A percentile compares a stretch with the other conserved stretches of the same genome.
These are phyloP conservation scores for Chaetomidium leptoderma DNA, from an alignment of 495 filamentous ascomycete species.

Conservation along the genomic window DNA sequence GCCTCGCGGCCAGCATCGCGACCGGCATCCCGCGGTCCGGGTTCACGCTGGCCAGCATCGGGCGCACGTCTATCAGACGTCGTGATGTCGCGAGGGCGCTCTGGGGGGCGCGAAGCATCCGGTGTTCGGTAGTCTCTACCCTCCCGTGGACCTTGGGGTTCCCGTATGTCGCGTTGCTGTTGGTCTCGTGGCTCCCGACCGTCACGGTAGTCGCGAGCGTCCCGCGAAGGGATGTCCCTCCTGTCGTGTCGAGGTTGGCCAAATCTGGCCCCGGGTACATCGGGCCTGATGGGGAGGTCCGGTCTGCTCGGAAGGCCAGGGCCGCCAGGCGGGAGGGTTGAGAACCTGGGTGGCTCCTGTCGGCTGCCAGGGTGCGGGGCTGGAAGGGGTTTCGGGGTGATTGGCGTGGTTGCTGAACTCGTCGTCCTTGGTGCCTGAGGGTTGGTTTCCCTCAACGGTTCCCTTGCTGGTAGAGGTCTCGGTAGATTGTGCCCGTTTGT, in stretches of 20 bases:
- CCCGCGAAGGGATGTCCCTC: slow-evolving; percentile 28
- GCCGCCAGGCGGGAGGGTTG: slow-evolving; percentile 32
- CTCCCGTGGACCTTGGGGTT: slow-evolving; percentile 31
- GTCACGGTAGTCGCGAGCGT: slow-evolving; percentile 36
- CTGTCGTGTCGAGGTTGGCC: slow-evolving; percentile 32
- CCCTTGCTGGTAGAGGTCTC: slow-evolving; percentile 18
- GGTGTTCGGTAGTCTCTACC: slow-evolving; percentile 33
- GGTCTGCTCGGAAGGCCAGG: slow-evolving; percentile 38
- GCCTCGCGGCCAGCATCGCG: slow-evolving; percentile 6
- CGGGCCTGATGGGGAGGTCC: slow-evolving; percentile 42
- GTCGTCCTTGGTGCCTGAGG: slow-evolving; percentile 12
- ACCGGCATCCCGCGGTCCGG: slow-evolving; percentile 21
- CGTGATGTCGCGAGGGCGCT: slow-evolving; percentile 30
- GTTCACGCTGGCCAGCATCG: slow-evolving; percentile 30
- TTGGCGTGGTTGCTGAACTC: slow-evolving; percentile 5
- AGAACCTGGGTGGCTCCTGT: slow-evolving; percentile 34
- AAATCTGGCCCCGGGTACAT: slow-evolving; percentile 42
- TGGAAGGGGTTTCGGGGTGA: slow-evolving; percentile 22
- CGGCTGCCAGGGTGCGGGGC: slow-evolving; percentile 18
- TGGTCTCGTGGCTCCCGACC: slow-evolving; percentile 31
- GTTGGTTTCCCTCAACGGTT: slow-evolving; percentile 18
- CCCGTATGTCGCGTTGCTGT: slow-evolving; percentile 38
- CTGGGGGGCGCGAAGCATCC: slow-evolving; percentile 26
- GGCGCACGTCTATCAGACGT: slow-evolving; percentile 25
- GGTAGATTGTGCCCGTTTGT: slow-evolving; percentile 10